phyloP scores from a whole-genome alignment of 106 monocot genomes.

The Phalaenopsis aphrodite region DNA sequence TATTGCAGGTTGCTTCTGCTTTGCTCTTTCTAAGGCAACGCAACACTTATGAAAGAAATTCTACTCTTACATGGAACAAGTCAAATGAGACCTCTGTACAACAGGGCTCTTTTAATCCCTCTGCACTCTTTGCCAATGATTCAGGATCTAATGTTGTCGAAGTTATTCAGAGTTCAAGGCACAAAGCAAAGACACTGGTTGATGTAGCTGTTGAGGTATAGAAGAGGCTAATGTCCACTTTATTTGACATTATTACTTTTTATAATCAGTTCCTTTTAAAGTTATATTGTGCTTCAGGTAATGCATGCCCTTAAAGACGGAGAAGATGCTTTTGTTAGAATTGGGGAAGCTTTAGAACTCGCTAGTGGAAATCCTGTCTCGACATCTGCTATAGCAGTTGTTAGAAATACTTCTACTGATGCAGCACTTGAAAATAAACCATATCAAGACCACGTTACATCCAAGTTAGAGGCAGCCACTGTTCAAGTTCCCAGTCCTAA shows the following conservation, averaged over 20 bases:
- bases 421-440: slow-evolving; percentile 23
- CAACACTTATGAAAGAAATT: slow-evolving; percentile 66
- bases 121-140: slow-evolving; percentile 32
- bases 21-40: slow-evolving; percentile 71
- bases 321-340: slow-evolving; percentile 54
- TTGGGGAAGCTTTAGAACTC: slow-evolving; percentile 73
- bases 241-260: background rate
- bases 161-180: slow-evolving; percentile 64
- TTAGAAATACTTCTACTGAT: slow-evolving; percentile 33
- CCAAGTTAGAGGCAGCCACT: slow-evolving; percentile 20
- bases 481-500: slow-evolving; percentile 19
- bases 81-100: slow-evolving; percentile 33
- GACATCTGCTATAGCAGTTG: slow-evolving; percentile 25
- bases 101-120: slow-evolving; percentile 33
- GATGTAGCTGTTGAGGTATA: slow-evolving; percentile 67
- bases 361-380: slow-evolving; percentile 31
- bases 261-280: background rate
- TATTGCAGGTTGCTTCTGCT: slow-evolving; percentile 63
- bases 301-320: slow-evolving; percentile 57
- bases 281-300: slow-evolving; percentile 26
- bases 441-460: slow-evolving; percentile 28
- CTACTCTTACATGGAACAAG: slow-evolving; percentile 34
- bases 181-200: slow-evolving; percentile 74
- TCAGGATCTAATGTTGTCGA: slow-evolving; percentile 60
- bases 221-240: background rate